Conservation (phyloP, 2,329 filamentous ascomycete genomes). For the Cercospora berteroae region DNA sequence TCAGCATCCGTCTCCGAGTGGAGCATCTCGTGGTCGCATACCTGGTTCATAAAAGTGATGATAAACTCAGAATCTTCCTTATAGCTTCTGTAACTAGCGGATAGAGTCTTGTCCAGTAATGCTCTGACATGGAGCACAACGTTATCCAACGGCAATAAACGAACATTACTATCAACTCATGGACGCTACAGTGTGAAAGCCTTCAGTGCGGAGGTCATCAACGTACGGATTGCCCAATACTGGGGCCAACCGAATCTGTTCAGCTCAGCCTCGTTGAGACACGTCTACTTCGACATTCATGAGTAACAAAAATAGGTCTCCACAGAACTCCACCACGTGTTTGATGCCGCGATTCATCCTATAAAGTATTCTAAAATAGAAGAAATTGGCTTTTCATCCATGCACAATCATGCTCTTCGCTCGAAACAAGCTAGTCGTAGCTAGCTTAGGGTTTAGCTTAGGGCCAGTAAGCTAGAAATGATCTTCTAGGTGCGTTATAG, state of each 20-base stretch:
- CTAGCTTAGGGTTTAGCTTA: neutral
- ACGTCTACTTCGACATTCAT: neutral
- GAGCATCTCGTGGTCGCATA: neutral
- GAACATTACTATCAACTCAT: too few species aligned
- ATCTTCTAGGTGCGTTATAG: neutral
- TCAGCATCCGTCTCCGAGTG: neutral
- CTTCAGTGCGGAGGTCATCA: too few species aligned
- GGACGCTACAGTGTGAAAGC: too few species aligned
- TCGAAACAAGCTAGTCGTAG: neutral
- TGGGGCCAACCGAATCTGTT: too few species aligned
- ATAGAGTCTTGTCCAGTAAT: too few species aligned
- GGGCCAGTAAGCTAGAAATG: neutral
- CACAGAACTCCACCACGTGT: neutral
- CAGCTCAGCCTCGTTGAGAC: neutral
- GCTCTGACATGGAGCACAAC: too few species aligned
- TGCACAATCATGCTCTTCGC: neutral
- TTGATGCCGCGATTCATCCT: neutral
- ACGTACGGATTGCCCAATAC: too few species aligned
- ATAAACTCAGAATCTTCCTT: too few species aligned
- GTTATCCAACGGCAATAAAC: too few species aligned
- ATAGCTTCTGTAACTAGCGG: too few species aligned
- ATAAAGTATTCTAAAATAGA: neutral
- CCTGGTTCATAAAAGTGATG: too few species aligned
- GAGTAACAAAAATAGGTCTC: neutral
- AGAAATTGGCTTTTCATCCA: neutral